Base-by-base conservation (phyloP, 2,329 filamentous ascomycete genomes). In the Phoma sp. region DNA sequence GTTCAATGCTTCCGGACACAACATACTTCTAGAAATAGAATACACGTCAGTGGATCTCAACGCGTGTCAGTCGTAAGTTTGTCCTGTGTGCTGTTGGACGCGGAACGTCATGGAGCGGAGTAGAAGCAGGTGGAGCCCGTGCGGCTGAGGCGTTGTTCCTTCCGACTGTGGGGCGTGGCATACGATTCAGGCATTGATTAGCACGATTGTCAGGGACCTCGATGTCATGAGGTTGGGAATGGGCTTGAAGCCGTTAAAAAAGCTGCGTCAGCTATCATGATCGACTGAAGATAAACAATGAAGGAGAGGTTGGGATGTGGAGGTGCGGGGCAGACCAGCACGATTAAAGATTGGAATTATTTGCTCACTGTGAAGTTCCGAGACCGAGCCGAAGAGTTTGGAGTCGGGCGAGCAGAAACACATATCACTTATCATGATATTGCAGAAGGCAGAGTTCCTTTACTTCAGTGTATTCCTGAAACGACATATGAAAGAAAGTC, bases 61-160 rank as follows among this genome's bases (percentile, higher is more conserved):
- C 46, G 45, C 51, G 51, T 45, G 46, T 54, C 51, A 49, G 21
- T 46, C 34, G 34, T 34, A n/a, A 40, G 39, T 23, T 25, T 28
- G 20, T 23, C 30, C 26, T 17, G 45, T 33, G 23, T 34, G 34
- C 26, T 28, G 33, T 45, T 43, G 43, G 45, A 23, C 33, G 25
- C 46, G 52, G 46, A 37, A 50, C 37, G 50, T 50, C 50, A 59
- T 59, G 42, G 53, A 56, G 47, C 42, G 48, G 48, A 50, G 45
- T 20, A 42, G 38, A 42, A 32, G 18, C 12, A 32, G 36, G 43
- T 29, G 42, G 43, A 50, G 59, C 37, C 55, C 42, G 48, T 50
- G 57, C 57, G 42, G 51, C 48, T 58, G 57, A 42, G 53, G 54
- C 56, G 40, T 33, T 43, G 45, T 39, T 48, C 45, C 45, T 49